Evolutionary conservation across 805 yeast genomes (phyloP), one percentile per base, ranked within the genome.

Genomic region (Tetrapisispora phaffii): DNA sequence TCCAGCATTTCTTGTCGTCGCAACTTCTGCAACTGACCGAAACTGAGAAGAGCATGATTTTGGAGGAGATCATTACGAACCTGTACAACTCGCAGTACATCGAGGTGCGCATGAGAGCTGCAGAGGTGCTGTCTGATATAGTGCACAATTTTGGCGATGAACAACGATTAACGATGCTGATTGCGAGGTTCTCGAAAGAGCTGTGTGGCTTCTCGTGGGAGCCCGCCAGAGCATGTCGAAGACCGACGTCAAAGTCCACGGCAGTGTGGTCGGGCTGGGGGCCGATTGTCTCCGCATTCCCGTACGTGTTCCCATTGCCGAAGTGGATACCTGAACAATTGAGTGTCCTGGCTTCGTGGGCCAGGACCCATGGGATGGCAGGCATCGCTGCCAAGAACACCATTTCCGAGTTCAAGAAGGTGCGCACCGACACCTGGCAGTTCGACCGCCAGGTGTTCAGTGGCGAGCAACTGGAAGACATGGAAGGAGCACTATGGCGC

Each of bases 401-500:
- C 1, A 70, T 89, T 44, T 80, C 94, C 49, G 81, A 79, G 51
- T 90, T 90, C 68, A 89, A 88, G 61, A 87, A 87, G 67, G 78
- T 85, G 9, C 75, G 97, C 51, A 95, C 89, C 49, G 97, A 89
- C 56, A 86, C 96, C 0, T 89, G 97, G 97, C 95, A 85, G 55
- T 75, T 86, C 46, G 97, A 89, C 60, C 74, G 82, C 48, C 73
- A 72, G 54, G 78, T 76, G n/a, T 90, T 89, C 61, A 77, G 79
- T 8, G 77, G 74, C 44, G 85, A 81, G 6, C 94, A 89, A 62
- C 70, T 87, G 41, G 89, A 86, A 56, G 95, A 86, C 58, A 67
- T 89, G 40, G 97, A 89, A 60, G 97, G 97, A 29, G 96, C 89
- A 4, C 66, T 88, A 23, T 82, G 95, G 84, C 82, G 84, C 60